These are phyloP conservation scores for Vickermania spadyakhi DNA, from an alignment of 208 protist genomes.

Conservation along the genomic window DNA sequence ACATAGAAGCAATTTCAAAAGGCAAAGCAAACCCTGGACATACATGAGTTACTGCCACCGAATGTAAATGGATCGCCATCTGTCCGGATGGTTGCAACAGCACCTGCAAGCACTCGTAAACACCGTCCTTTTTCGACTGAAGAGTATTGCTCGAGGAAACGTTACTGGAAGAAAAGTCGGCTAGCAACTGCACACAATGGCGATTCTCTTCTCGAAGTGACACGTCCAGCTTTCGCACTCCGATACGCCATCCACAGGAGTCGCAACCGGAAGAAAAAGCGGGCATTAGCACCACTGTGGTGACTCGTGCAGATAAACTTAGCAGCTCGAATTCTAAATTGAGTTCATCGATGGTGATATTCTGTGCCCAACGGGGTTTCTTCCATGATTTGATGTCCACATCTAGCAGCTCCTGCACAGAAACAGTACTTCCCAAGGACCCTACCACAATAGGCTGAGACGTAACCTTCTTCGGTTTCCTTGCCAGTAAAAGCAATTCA, in stretches of 20 bases:
- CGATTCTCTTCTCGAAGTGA: neutral
- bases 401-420: neutral
- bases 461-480: neutral
- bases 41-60: neutral
- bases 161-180: no score
- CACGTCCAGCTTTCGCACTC: neutral
- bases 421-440: neutral
- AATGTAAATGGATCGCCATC: neutral
- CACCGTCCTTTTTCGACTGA: neutral
- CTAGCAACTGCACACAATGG: neutral
- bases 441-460: neutral
- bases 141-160: neutral
- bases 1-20: neutral
- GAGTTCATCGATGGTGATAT: neutral
- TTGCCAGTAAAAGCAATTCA: neutral
- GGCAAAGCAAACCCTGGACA: neutral
- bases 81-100: neutral
- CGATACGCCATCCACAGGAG: neutral
- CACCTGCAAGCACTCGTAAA: neutral
- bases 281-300: neutral
- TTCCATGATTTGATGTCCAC: neutral
- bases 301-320: neutral
- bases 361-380: neutral
- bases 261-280: neutral
- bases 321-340: neutral